A percentile compares a stretch with the other conserved stretches of the same genome.
phyloP scores from a whole-genome alignment of 371 early-diverging fungal genomes.

The Mortierella sp. region DNA sequence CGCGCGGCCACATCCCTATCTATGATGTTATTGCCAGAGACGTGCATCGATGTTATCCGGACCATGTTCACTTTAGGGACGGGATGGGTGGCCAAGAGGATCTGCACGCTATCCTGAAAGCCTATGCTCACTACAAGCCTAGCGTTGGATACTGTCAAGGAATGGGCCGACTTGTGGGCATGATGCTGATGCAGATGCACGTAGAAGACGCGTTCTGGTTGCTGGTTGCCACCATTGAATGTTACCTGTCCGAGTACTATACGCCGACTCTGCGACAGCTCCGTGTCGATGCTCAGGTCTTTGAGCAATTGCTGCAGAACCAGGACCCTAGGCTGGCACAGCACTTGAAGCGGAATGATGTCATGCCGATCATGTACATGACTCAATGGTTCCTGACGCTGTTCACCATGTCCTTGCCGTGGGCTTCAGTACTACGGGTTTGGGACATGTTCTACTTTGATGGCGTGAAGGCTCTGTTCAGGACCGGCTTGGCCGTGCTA shows the following conservation, averaged over 20 bases:
- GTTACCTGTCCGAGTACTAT: slow-evolving; percentile 82
- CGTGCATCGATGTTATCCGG: slow-evolving; percentile 87
- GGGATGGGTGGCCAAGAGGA: slow-evolving; percentile 74
- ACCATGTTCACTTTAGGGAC: slow-evolving; percentile 77
- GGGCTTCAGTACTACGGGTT: slow-evolving; percentile 89
- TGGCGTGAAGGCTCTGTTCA: slow-evolving; percentile 78
- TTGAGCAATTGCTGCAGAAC: slow-evolving; percentile 78
- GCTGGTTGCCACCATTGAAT: slow-evolving; percentile 80
- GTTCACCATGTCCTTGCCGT: slow-evolving; percentile 90
- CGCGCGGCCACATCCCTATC: slow-evolving; percentile 57
- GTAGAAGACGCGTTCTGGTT: slow-evolving; percentile 92
- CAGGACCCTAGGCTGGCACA: slow-evolving; percentile 76
- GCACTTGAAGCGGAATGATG: slow-evolving; percentile 81
- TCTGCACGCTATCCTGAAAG: slow-evolving; percentile 78
- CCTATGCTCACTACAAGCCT: slow-evolving; percentile 91
- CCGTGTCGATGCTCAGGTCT: slow-evolving; percentile 85
- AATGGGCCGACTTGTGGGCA: slow-evolving; percentile 92
- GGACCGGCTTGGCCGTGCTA: slow-evolving; percentile 86
- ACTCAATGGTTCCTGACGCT: slow-evolving; percentile 95
- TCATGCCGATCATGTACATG: slow-evolving; percentile 90
- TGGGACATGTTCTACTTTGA: slow-evolving; percentile 95
- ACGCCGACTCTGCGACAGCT: slow-evolving; percentile 79
- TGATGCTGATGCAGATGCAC: slow-evolving; percentile 89
- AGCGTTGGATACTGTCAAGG: slow-evolving; percentile 96
- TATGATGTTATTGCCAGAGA: slow-evolving; percentile 92